Conservation (phyloP, 176 grass and related monocot species). For the Carex scoparia region DNA sequence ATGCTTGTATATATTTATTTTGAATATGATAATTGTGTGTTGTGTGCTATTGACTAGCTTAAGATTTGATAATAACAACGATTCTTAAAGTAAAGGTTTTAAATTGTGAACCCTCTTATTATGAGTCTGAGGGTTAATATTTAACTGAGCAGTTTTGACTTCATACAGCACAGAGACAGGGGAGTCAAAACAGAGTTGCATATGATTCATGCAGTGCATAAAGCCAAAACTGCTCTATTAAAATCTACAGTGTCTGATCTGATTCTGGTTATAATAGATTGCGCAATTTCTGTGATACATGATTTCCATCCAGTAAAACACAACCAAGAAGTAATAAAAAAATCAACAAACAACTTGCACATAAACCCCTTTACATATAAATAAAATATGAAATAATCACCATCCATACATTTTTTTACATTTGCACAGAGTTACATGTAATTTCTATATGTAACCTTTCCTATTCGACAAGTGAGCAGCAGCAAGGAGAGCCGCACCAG, state of each 20-base stretch:
- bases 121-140: too few species aligned
- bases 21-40: too few species aligned
- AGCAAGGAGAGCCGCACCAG: slow-evolving; percentile 63
- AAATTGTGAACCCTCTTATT: too few species aligned
- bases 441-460: slow-evolving; percentile 53
- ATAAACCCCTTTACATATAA: slow-evolving; percentile 56
- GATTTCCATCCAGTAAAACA: neutral
- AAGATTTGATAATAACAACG: too few species aligned
- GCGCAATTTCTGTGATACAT: neutral
- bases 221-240: too few species aligned
- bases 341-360: slow-evolving; percentile 7
- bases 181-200: too few species aligned
- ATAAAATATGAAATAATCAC: slow-evolving; percentile 82
- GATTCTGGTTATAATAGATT: neutral
- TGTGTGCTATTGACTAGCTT: too few species aligned
- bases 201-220: too few species aligned
- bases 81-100: too few species aligned
- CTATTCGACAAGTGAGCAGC: slow-evolving; percentile 62
- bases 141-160: too few species aligned
- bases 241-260: neutral
- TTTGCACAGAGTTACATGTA: slow-evolving; percentile 74
- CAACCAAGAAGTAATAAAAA: neutral
- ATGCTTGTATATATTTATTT: too few species aligned
- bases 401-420: slow-evolving; percentile 82
- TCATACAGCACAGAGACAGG: too few species aligned